Conservation (phyloP, 371 early-diverging fungal genomes). For the Actinomortierella wolfii region DNA sequence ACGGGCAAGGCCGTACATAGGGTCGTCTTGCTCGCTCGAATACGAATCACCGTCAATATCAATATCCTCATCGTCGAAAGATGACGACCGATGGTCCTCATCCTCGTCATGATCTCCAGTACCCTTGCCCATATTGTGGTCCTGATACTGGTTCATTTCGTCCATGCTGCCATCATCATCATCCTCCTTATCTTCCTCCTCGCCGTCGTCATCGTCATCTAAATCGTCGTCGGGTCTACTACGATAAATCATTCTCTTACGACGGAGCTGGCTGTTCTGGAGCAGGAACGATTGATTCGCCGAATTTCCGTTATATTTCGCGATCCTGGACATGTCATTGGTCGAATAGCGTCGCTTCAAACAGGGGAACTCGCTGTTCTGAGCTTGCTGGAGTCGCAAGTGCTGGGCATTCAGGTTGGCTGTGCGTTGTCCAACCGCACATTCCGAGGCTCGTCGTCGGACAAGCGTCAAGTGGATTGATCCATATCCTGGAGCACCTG, state of each 20-base stretch:
- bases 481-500: conserved; percentile 54
- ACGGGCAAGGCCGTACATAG: conserved; percentile 40
- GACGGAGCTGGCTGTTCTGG: conserved; percentile 5
- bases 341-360: conserved; percentile 40
- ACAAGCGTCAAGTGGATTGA: conserved; percentile 36
- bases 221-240: conserved; percentile 10
- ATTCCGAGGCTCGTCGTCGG: conserved; percentile 34
- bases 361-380: conserved; percentile 32
- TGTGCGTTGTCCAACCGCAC: conserved; percentile 28
- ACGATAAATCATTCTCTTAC: no score
- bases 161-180: conserved; percentile 8
- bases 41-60: conserved; percentile 42
- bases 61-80: conserved; percentile 34
- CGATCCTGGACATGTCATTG: conserved; percentile 39
- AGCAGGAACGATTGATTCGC: conserved; percentile 26
- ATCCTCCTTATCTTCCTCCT: conserved; percentile 23
- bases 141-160: no score
- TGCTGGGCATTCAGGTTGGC: conserved; percentile 27
- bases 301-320: no score
- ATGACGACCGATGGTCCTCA: conserved; percentile 35
- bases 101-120: conserved; percentile 14
- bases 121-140: no score
- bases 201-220: conserved; percentile 25
- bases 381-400: conserved; percentile 32
- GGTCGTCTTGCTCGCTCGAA: conserved; percentile 39